phyloP scores from a whole-genome alignment of 78 protist genomes.

The Isochrysis galbana region DNA sequence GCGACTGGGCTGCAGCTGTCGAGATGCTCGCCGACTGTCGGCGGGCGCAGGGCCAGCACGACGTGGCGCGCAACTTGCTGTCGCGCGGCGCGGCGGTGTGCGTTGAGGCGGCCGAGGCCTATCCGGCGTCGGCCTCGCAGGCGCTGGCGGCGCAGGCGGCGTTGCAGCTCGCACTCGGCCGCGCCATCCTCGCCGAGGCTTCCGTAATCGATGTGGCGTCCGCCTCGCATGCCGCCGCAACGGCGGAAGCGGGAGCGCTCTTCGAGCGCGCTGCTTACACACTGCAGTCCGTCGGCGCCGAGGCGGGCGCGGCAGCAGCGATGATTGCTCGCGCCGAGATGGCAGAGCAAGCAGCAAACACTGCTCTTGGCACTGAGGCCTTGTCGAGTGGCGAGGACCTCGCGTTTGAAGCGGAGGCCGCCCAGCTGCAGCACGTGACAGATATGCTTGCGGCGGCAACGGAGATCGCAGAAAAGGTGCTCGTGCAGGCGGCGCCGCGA shows the following conservation, averaged over 20 bases:
- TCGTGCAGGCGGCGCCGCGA: neutral
- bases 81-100: neutral
- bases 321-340: neutral
- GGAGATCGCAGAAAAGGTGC: neutral
- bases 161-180: neutral
- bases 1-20: too few relatives aligned
- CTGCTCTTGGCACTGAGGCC: too few relatives aligned
- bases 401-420: neutral
- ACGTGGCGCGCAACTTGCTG: neutral
- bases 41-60: neutral
- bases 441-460: neutral
- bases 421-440: neutral
- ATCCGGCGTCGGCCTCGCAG: neutral
- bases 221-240: neutral
- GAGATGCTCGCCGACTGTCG: neutral
- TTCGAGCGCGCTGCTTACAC: neutral
- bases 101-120: neutral
- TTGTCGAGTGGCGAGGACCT: too few relatives aligned
- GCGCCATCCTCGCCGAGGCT: neutral
- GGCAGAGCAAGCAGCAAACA: neutral
- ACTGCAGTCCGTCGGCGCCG: neutral
- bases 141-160: neutral
- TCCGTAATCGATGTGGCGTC: neutral
- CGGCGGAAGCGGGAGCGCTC: neutral
- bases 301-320: neutral